phyloP scores from a whole-genome alignment of 495 filamentous ascomycete genomes.

The Neurospora sp. region DNA sequence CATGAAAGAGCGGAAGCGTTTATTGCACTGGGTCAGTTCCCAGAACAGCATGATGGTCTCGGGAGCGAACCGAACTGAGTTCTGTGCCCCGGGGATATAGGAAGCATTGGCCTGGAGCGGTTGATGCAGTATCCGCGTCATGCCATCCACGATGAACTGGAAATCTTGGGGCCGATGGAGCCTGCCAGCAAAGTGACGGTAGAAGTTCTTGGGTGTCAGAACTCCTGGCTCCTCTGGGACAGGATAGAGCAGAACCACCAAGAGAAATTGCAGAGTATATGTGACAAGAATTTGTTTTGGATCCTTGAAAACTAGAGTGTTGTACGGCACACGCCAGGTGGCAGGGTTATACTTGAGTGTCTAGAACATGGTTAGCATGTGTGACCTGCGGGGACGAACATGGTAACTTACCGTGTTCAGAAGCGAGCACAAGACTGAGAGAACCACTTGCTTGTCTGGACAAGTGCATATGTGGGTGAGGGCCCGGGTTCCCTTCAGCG shows the following conservation, averaged over 20 bases:
- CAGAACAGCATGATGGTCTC: constrained; percentile 98
- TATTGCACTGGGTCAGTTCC: constrained; percentile 97
- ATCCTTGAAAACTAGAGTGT: constrained; percentile 88
- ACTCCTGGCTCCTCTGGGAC: constrained; percentile 66
- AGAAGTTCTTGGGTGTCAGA: constrained; percentile 67
- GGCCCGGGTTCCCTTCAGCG: constrained; percentile 75
- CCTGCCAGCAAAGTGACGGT: constrained; percentile 83
- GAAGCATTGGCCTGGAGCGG: constrained; percentile 80
- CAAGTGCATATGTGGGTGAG: constrained; percentile 82
- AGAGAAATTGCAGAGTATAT: constrained; percentile 83
- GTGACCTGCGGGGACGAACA: not conserved
- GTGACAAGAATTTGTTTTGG: constrained; percentile 87
- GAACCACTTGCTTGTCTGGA: constrained; percentile 81
- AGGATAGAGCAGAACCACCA: constrained; percentile 80
- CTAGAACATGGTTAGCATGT: constrained; percentile 32
- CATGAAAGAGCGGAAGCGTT: constrained; percentile 92
- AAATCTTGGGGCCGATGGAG: constrained; percentile 94
- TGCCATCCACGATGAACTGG: constrained; percentile 93
- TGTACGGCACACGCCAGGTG: constrained; percentile 89
- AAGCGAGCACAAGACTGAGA: constrained; percentile 83
- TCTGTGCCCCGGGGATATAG: constrained; percentile 81
- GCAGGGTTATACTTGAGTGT: constrained; percentile 95
- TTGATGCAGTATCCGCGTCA: constrained; percentile 88
- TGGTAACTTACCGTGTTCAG: constrained; percentile 74
- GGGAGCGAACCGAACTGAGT: constrained; percentile 75